phyloP scores from a whole-genome alignment of 352 stramenopile species.

The Peronosclerospora sorghi region DNA sequence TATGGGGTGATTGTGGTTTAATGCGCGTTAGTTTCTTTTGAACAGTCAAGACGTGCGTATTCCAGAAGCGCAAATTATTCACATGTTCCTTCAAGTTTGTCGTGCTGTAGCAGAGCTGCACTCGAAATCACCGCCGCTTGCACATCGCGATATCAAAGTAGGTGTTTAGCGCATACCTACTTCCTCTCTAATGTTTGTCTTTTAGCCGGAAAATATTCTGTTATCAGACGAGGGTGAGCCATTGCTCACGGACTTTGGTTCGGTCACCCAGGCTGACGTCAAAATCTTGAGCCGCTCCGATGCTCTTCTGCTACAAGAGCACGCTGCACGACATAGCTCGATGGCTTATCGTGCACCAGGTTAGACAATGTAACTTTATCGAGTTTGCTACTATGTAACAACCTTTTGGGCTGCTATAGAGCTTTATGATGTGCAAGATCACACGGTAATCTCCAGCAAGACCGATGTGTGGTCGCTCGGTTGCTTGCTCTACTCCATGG shows the following conservation, averaged over 20 bases:
- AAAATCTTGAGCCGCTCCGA: constrained; percentile 60
- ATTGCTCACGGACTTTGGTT: constrained; percentile 85
- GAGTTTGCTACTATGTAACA: not conserved
- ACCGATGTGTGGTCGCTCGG: constrained; percentile 87
- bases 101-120: constrained; percentile 71
- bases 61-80: constrained; percentile 53
- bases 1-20: not conserved
- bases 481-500: constrained; percentile 81
- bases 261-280: constrained; percentile 48
- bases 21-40: not conserved
- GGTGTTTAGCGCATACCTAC: not conserved
- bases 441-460: constrained; percentile 48
- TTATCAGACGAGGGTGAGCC: constrained; percentile 66
- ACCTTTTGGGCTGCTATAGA: constrained; percentile 23
- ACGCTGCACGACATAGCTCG: constrained; percentile 72
- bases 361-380: constrained; percentile 6
- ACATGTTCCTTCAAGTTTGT: constrained; percentile 80
- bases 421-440: constrained; percentile 79
- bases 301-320: constrained; percentile 75
- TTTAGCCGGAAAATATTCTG: constrained; percentile 82
- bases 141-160: constrained; percentile 84
- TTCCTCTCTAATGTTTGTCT: not conserved
- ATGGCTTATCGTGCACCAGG: constrained; percentile 82
- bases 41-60: constrained; percentile 34
- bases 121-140: constrained; percentile 49